These are phyloP conservation scores for Polyporus tsugae DNA, from an alignment of 1,284 basidiomycete genomes.

Conservation along the genomic window DNA sequence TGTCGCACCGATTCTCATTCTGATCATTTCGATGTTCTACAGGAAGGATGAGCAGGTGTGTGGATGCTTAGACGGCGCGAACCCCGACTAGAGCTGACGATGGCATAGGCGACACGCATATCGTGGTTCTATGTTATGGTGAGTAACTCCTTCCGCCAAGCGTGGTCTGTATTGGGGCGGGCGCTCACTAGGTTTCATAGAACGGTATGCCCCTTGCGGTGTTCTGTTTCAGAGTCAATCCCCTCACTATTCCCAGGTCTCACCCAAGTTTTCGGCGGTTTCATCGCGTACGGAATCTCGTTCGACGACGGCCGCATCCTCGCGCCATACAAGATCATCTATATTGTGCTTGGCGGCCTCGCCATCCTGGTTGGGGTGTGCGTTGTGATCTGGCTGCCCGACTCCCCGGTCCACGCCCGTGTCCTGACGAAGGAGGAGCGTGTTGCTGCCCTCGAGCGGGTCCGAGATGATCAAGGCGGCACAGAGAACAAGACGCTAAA, in stretches of 20 bases:
- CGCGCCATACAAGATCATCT: constrained; percentile 69
- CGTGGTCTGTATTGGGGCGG: neutral
- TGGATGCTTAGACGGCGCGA: neutral
- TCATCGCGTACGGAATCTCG: constrained; percentile 72
- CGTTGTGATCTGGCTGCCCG: constrained; percentile 69
- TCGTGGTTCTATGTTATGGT: constrained; percentile 78
- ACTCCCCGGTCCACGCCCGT: constrained; percentile 68
- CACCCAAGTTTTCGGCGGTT: constrained; percentile 71
- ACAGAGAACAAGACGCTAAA: constrained; percentile 69
- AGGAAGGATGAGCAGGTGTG: constrained; percentile 71
- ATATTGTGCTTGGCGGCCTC: constrained; percentile 65
- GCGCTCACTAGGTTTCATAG: constrained; percentile 15
- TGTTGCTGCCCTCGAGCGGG: constrained; percentile 69
- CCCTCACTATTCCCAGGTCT: constrained; percentile 48
- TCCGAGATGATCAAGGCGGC: constrained; percentile 73
- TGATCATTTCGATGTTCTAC: constrained; percentile 75
- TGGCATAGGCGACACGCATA: constrained; percentile 58
- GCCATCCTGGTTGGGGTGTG: constrained; percentile 66
- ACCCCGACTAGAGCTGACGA: neutral
- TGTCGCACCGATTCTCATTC: constrained; percentile 68
- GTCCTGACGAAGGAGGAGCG: constrained; percentile 68
- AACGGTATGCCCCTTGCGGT: constrained; percentile 30
- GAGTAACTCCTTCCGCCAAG: constrained; percentile 17
- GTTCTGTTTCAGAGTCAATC: neutral
- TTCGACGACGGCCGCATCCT: constrained; percentile 58